Percentiles rank a stretch among this genome's conserved stretches.
phyloP scores from a whole-genome alignment of 2,329 filamentous ascomycete genomes.

The Fusarium paranaense region DNA sequence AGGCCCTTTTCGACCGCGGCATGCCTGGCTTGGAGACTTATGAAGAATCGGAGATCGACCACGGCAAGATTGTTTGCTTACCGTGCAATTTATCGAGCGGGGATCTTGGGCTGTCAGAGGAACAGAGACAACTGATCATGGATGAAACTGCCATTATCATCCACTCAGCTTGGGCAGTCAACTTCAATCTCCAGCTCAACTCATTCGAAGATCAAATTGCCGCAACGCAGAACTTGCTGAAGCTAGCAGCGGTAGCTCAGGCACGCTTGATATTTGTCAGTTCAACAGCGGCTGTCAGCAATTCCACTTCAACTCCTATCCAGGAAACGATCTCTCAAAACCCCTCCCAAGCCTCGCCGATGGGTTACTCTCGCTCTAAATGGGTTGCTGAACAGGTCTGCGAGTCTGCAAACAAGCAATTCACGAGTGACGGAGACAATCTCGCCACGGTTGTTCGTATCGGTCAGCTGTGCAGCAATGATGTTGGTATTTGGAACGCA shows the following conservation, averaged over 20 bases:
- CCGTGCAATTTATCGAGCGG: constrained; percentile 14
- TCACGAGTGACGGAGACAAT: not conserved
- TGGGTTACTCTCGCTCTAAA: constrained; percentile 59
- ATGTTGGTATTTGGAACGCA: constrained; percentile 62
- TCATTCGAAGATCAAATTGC: constrained; percentile 63
- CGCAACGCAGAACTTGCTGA: constrained; percentile 58
- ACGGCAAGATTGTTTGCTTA: constrained; percentile 29
- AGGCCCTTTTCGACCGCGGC: constrained; percentile 1
- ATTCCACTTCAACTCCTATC: constrained; percentile 46
- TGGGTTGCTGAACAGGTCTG: constrained; percentile 55
- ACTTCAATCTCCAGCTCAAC: constrained; percentile 63
- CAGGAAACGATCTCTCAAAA: constrained; percentile 45
- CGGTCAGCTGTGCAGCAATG: constrained; percentile 63
- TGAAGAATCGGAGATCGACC: not conserved
- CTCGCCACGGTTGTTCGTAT: constrained; percentile 54
- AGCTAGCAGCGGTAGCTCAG: constrained; percentile 43
- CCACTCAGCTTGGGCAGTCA: constrained; percentile 66
- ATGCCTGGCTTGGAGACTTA: constrained; percentile 9
- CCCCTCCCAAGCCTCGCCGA: constrained; percentile 45
- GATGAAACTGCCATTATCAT: constrained; percentile 48
- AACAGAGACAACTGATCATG: not conserved
- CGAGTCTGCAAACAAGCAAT: constrained; percentile 46
- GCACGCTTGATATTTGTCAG: constrained; percentile 62
- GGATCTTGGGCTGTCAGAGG: constrained; percentile 11
- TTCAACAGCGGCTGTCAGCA: constrained; percentile 58